Percentiles rank a stretch among this genome's conserved stretches.
Conservation (phyloP, 108 stramenopile genomes). For the Skeletonema potamos region DNA sequence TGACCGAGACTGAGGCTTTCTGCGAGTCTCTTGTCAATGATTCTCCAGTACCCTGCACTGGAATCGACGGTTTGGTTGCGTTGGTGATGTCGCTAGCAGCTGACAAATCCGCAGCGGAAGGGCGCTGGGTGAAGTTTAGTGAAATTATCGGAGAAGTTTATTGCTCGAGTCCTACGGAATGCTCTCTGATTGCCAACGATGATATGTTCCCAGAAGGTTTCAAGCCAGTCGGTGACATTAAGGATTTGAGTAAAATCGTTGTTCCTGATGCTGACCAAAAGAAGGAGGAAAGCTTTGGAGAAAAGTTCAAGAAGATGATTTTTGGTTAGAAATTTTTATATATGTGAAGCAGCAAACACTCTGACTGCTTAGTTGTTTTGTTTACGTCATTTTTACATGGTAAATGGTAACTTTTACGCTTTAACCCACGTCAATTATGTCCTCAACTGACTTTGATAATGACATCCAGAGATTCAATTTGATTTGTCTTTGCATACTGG, state of each 20-base stretch:
- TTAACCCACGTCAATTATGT: not conserved
- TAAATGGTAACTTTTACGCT: not conserved
- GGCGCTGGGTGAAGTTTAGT: constrained; percentile 84
- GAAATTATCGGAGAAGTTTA: constrained; percentile 82
- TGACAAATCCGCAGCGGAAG: constrained; percentile 85
- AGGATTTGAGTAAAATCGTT: constrained; percentile 54
- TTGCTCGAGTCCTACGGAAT: constrained; percentile 62
- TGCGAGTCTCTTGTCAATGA: constrained; percentile 93
- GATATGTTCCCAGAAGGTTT: constrained; percentile 68
- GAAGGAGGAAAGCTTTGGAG: constrained; percentile 24
- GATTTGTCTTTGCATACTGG: constrained; percentile 13
- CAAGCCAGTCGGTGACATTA: constrained; percentile 55
- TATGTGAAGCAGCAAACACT: not conserved
- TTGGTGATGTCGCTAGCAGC: constrained; percentile 95
- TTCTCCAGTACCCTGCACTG: constrained; percentile 91
- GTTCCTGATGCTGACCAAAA: constrained; percentile 58
- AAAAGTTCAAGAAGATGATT: constrained; percentile 35
- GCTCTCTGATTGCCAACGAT: constrained; percentile 48
- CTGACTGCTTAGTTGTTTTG: not conserved
- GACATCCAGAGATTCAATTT: constrained; percentile 26
- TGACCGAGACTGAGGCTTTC: constrained; percentile 91
- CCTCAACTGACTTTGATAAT: constrained; percentile 13
- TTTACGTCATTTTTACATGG: not conserved
- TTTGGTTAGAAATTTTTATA: constrained; percentile 8
- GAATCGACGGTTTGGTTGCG: constrained; percentile 94